These are phyloP conservation scores for Luvunga scandens DNA, from an alignment of 345 rosid genomes.

Conservation along the genomic window DNA sequence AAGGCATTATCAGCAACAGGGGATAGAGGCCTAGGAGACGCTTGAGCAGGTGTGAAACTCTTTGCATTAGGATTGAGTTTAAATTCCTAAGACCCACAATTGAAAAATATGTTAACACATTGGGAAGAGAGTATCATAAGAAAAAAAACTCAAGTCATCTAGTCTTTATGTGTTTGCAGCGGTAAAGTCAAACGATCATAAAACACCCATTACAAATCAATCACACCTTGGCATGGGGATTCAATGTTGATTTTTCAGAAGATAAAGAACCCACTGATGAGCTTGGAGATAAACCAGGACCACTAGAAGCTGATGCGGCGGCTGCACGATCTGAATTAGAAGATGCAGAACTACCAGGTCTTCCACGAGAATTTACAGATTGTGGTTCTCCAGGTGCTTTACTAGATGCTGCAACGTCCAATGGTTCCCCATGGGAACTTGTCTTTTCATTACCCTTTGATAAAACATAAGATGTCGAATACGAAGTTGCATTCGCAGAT, in stretches of 20 bases:
- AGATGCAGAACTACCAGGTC: slow-evolving; percentile 60
- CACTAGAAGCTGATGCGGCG: slow-evolving; percentile 43
- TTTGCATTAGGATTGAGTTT: slow-evolving; percentile 90
- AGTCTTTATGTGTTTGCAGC: neutral
- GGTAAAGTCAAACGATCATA: neutral
- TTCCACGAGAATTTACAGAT: slow-evolving; percentile 41
- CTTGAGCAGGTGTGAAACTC: slow-evolving; percentile 67
- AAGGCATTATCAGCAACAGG: slow-evolving; percentile 63
- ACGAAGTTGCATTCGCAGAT: slow-evolving; percentile 29
- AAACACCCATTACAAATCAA: neutral
- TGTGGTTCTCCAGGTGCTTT: slow-evolving; percentile 38
- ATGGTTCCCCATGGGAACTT: slow-evolving; percentile 38
- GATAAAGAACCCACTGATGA: slow-evolving; percentile 77
- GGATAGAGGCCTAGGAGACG: slow-evolving; percentile 56
- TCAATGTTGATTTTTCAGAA: slow-evolving; percentile 70
- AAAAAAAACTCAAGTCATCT: neutral
- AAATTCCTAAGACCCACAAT: slow-evolving; percentile 65
- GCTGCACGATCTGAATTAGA: slow-evolving; percentile 49
- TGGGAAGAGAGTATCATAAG: neutral
- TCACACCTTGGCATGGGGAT: slow-evolving; percentile 85
- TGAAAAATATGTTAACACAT: neutral
- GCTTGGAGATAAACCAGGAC: slow-evolving; percentile 70
- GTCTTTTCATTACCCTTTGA: slow-evolving; percentile 42
- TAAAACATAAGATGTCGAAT: slow-evolving; percentile 29
- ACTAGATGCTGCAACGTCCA: slow-evolving; percentile 37